Conservation (phyloP, 2,329 filamentous ascomycete genomes). For the Chrysoporthe puriensis region DNA sequence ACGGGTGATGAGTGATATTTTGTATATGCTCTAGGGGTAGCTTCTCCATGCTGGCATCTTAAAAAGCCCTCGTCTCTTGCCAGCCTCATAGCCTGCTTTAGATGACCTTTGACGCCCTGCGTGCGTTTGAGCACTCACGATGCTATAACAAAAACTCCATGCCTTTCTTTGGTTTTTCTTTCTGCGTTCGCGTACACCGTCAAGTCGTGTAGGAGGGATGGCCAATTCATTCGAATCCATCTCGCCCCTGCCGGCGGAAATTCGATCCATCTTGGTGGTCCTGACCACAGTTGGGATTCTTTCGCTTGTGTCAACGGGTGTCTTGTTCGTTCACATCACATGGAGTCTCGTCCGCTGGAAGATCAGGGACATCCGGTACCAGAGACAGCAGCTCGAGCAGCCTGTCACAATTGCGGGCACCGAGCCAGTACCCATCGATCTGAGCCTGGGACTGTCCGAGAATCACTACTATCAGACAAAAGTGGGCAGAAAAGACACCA, state of each 20-base stretch:
- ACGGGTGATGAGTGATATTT: not conserved
- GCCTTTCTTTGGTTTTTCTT: not conserved
- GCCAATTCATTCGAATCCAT: constrained; percentile 25
- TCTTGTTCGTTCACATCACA: constrained; percentile 36
- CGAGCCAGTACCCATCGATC: constrained; percentile 28
- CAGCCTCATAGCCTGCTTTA: not conserved
- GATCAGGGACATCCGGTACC: constrained; percentile 27
- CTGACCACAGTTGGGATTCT: constrained; percentile 33
- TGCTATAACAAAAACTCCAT: not conserved
- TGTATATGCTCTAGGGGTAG: not conserved
- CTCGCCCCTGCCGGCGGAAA: constrained; percentile 32
- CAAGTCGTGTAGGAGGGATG: not conserved
- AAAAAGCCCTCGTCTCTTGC: not conserved
- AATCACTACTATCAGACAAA: constrained; percentile 32
- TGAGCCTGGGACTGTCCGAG: constrained; percentile 36
- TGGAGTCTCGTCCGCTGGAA: constrained; percentile 37
- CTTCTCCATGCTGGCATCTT: not conserved
- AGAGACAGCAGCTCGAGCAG: not conserved
- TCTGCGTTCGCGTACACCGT: not conserved
- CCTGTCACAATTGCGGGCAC: not conserved
- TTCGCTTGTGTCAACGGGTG: constrained; percentile 34
- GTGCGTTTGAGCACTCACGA: not conserved
- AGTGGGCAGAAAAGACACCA: not conserved
- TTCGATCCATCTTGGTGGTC: constrained; percentile 33
- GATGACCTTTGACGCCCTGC: too few species aligned